Evolutionary conservation across 169 alveolate genomes (phyloP), one percentile per base, ranked within the genome.

Genomic region (Plasmodium cynomolgi): DNA sequence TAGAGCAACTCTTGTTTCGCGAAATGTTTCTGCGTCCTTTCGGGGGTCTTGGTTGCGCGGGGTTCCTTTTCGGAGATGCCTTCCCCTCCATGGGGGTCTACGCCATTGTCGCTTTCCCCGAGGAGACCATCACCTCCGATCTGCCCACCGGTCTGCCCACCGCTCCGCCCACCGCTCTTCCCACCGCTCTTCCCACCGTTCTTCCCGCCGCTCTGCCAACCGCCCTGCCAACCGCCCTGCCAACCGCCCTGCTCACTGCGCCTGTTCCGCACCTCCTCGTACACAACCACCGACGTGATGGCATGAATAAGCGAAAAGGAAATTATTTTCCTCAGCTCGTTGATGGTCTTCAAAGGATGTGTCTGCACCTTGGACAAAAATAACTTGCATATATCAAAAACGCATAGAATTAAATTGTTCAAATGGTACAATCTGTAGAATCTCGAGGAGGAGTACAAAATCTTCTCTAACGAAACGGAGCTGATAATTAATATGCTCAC

Each of bases 311-410:
- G 79, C 17, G 88, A 41, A 54, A 71, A 82, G n/a, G 95, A 91
- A 11, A 91, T 91, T 1, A 82, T 82, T 91, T 79, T 81, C 79
- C 95, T 91, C 58, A 91, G 62, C 54, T 91, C 95, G 34, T 91
- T 91, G 39, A 91, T 91, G 13, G 90, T 91, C 62, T 91, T 81
- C 77, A 91, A 47, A 17, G 95, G 95, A 37, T 91, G 95, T 6
- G 72, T 74, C 83, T 91, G 95, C 23, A 81, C 84, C 83, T 91
- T 91, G 56, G 95, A 91, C 9, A 91, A 71, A 58, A 91, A 91
- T 62, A 91, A 39, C 58, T 91, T 91, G 58, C 95, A 91, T 37
- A 91, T 91, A 73, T 91, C 95, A 82, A 82, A 81, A 47, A 91
- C 83, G 37, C 85, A 91, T 4, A 81, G 75, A 81, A 91, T 75